Conservation (phyloP, 1,284 basidiomycete species). For the Tylopilus sp. region DNA sequence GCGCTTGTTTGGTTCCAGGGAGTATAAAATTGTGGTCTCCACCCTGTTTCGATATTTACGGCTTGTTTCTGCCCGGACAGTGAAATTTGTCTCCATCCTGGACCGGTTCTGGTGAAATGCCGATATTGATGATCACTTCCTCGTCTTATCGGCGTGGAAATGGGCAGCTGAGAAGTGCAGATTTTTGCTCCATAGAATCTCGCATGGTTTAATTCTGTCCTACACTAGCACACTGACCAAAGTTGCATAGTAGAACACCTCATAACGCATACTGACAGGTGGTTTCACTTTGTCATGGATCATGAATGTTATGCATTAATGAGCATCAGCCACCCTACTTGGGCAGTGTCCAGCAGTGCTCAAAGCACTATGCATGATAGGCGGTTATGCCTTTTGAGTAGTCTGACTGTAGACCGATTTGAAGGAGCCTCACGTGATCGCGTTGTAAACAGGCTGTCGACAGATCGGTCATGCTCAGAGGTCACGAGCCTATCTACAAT, state of each 20-base stretch:
- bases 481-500: too few relatives aligned
- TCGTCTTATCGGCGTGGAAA: constrained; percentile 49
- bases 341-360: too few relatives aligned
- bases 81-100: constrained; percentile 51
- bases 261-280: too few relatives aligned
- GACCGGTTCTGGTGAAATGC: constrained; percentile 71
- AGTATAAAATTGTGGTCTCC: constrained; percentile 23
- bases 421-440: constrained; percentile 21
- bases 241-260: too few relatives aligned
- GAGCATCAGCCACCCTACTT: too few relatives aligned
- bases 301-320: too few relatives aligned
- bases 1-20: constrained; percentile 25
- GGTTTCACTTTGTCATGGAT: too few relatives aligned
- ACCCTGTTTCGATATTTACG: constrained; percentile 21
- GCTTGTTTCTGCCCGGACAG: constrained; percentile 75
- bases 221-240: constrained; percentile 23
- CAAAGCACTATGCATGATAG: too few relatives aligned
- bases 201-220: constrained; percentile 35
- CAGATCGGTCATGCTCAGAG: too few relatives aligned
- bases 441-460: constrained; percentile 3
- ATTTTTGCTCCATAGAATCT: constrained; percentile 24
- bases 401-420: too few relatives aligned
- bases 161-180: constrained; percentile 44
- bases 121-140: constrained; percentile 45
- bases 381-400: too few relatives aligned